Conservation (phyloP, 306 rosid species). For the Boehmeria nivea region DNA sequence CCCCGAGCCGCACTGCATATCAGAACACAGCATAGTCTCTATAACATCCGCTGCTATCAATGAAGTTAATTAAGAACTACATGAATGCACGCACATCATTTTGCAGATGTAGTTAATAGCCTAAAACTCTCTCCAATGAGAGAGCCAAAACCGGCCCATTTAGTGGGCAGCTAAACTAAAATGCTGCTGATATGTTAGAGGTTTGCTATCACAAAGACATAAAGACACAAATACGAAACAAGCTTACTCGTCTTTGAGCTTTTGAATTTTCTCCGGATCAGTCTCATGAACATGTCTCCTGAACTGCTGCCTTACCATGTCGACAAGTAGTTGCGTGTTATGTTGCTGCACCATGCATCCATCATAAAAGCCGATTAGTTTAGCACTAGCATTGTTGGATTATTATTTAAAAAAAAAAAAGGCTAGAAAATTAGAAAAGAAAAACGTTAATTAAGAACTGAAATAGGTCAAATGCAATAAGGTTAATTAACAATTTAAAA, state of each 20-base stretch:
- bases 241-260: constrained; percentile 84
- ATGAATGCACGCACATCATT: background rate
- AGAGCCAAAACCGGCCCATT: no score
- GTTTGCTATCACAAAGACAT: background rate
- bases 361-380: background rate
- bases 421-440: no score
- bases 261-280: constrained; percentile 83
- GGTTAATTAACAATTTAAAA: no score
- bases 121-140: background rate
- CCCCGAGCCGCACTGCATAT: constrained; percentile 83
- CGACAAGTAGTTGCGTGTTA: constrained; percentile 62
- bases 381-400: background rate
- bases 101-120: background rate
- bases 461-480: no score
- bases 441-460: no score
- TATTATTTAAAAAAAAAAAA: no score
- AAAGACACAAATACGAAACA: constrained; percentile 7
- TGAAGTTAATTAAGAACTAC: constrained; percentile 5
- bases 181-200: constrained; percentile 10
- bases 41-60: background rate
- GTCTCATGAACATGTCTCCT: constrained; percentile 66
- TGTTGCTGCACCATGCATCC: constrained; percentile 50
- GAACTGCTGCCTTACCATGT: constrained; percentile 82
- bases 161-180: background rate
- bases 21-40: constrained; percentile 11